Evolutionary conservation across 2,329 filamentous ascomycete genomes (phyloP).

Genomic region (Ceratocystis lukuohia): DNA sequence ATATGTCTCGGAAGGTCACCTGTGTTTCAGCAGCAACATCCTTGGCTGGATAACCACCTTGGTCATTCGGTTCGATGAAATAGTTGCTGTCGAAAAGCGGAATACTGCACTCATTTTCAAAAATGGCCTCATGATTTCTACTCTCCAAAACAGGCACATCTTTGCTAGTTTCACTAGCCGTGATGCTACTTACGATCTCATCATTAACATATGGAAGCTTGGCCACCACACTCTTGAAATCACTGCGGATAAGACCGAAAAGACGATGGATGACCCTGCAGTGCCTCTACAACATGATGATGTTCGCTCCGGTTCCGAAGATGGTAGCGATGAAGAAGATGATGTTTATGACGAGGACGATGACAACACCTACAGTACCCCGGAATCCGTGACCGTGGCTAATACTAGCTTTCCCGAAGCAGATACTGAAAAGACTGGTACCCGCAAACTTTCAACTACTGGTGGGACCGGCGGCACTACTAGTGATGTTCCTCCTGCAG

Average conservation of each 20-base stretch:
- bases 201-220: conserved; percentile 97
- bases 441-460: conserved; percentile 56
- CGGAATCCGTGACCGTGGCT: conserved; percentile 26
- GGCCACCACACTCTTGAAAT: conserved; percentile 86
- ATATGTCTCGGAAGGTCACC: conserved; percentile 91
- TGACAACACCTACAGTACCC: conserved; percentile 42
- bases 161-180: conserved; percentile 91
- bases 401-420: conserved; percentile 30
- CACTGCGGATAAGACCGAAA: conserved; percentile 86
- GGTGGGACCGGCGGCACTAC: conserved; percentile 26
- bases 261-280: conserved; percentile 42
- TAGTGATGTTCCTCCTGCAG: conserved; percentile 30
- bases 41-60: conserved; percentile 95
- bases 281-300: conserved; percentile 24
- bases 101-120: conserved; percentile 92
- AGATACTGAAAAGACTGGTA: conserved; percentile 47
- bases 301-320: conserved; percentile 46
- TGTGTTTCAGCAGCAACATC: conserved; percentile 98
- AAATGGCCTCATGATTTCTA: conserved; percentile 94
- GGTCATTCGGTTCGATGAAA: conserved; percentile 96
- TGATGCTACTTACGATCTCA: conserved; percentile 91
- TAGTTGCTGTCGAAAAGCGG: conserved; percentile 92
- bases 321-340: conserved; percentile 49
- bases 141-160: conserved; percentile 83
- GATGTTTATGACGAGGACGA: conserved; percentile 71